Evolutionary conservation across 225 moss, liverwort and hornwort species (phyloP), one percentile per base, ranked within the genome.

Genomic region (Marchantia paleacea): DNA sequence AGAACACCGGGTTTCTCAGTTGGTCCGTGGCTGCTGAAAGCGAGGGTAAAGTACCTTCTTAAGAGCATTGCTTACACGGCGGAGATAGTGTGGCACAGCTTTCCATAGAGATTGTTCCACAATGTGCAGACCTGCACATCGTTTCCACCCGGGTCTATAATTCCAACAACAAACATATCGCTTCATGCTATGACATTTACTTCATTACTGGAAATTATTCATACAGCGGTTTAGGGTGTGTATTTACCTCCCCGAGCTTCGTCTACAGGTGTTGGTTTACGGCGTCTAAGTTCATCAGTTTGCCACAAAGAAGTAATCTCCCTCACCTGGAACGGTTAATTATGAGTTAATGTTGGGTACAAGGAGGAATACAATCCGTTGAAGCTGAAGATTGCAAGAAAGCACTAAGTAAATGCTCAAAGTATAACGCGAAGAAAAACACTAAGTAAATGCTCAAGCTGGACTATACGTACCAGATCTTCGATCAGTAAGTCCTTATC

Each of bases 281-380:
- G 83, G 24, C 95, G 89, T 61, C 95, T 84, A 72, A 95, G 89
- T 78, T 95, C 93, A 78, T 95, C 93, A 7, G 91, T 95, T 70
- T 95, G 95, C 95, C 95, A 95, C 54, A 95, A 64, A 26, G 95
- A 95, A 20, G 92, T 95, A 57, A 95, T 93, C 79, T 95, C 95
- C 66, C 95, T 86, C 58, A 95, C 90, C 89, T 89, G 83, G 50
- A 78, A 71, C 7, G 48, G n/a, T 20, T 64, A 5, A 57, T 19
- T 12, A 57, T 39, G 24, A 69, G 25, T 69, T n/a, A 69, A 69
- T 26, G 25, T 12, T 0, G 69, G 16, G 12, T 69, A 4, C 3
- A 69, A 69, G 13, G 25, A n/a, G 39, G 39, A 2, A 2, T 39
- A 39, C 62, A 63, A 63, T 19, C 19, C 62, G 5, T 39, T 39